A percentile compares a stretch with the other conserved stretches of the same genome.
Conservation (phyloP, 2,329 filamentous ascomycete species). For the Aspergillus quadrilineatus region DNA sequence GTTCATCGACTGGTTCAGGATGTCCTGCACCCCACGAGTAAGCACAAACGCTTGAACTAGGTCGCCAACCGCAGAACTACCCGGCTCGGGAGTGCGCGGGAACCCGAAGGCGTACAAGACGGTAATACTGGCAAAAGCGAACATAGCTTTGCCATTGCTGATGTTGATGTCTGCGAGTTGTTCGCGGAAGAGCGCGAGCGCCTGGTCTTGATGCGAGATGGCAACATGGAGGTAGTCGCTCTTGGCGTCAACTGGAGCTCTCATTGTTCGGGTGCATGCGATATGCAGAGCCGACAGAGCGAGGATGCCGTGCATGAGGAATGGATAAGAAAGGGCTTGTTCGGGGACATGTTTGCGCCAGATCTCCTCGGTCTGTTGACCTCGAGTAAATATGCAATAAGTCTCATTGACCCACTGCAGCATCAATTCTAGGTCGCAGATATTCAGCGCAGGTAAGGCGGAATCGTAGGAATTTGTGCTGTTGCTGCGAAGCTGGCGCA, state of each 20-base stretch:
- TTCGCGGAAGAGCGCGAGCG: constrained; percentile 36
- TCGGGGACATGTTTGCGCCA: constrained; percentile 35
- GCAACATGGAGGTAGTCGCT: constrained; percentile 36
- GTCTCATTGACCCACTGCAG: constrained; percentile 41
- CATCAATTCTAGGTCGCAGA: constrained; percentile 47
- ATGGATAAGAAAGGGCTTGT: constrained; percentile 35
- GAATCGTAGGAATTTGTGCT: constrained; percentile 6
- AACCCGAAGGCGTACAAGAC: constrained; percentile 42
- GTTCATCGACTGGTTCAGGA: constrained; percentile 27
- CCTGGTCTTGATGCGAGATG: constrained; percentile 36
- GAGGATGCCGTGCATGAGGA: constrained; percentile 39
- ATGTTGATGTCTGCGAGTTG: constrained; percentile 32
- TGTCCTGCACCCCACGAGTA: constrained; percentile 35
- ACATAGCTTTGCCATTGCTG: constrained; percentile 42
- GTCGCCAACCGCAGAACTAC: constrained; percentile 31
- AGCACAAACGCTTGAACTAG: constrained; percentile 35
- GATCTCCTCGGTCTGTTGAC: constrained; percentile 32
- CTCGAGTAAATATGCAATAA: constrained; percentile 30
- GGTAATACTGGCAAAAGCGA: constrained; percentile 39
- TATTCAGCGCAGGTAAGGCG: constrained; percentile 36
- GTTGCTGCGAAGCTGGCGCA: constrained; percentile 22
- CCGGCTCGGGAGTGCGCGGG: constrained; percentile 28
- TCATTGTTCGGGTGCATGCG: constrained; percentile 25
- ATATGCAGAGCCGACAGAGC: constrained; percentile 37
- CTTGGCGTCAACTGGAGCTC: constrained; percentile 14